A percentile compares a stretch with the other conserved stretches of the same genome.
Evolutionary conservation across 352 stramenopile genomes (phyloP).

Genomic region (Globisporangium takayamanum): DNA sequence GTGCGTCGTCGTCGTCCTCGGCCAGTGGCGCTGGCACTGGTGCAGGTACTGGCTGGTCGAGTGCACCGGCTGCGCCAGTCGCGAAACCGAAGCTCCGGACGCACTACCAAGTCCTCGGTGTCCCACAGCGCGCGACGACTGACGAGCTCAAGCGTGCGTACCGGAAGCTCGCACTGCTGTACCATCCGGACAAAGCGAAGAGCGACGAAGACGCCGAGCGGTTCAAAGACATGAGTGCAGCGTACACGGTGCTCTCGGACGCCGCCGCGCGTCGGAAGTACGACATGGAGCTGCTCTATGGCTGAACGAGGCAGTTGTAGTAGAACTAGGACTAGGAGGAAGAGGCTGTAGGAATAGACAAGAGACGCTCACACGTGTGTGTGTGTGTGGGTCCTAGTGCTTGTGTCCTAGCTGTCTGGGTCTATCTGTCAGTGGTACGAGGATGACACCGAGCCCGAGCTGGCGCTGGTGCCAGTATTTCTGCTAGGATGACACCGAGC

Average conservation of each 20-base stretch:
- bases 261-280: constrained; percentile 46
- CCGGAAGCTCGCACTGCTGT: constrained; percentile 78
- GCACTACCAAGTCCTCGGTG: constrained; percentile 80
- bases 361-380: no score
- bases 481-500: no score
- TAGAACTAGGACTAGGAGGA: no score
- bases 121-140: constrained; percentile 41
- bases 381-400: no score
- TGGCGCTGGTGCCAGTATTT: no score
- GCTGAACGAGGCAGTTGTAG: neutral
- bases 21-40: neutral
- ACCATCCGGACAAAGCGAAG: constrained; percentile 86
- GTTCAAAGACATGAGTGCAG: constrained; percentile 85
- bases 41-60: neutral
- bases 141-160: constrained; percentile 88
- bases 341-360: no score
- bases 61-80: neutral
- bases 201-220: constrained; percentile 47
- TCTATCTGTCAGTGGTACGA: no score
- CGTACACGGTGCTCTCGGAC: constrained; percentile 82
- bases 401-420: no score
- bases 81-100: constrained; percentile 27
- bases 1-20: neutral
- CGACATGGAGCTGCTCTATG: constrained; percentile 60
- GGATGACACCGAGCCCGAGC: no score